Conservation (phyloP, 2,329 filamentous ascomycete genomes). For the Talaromyces sp. region DNA sequence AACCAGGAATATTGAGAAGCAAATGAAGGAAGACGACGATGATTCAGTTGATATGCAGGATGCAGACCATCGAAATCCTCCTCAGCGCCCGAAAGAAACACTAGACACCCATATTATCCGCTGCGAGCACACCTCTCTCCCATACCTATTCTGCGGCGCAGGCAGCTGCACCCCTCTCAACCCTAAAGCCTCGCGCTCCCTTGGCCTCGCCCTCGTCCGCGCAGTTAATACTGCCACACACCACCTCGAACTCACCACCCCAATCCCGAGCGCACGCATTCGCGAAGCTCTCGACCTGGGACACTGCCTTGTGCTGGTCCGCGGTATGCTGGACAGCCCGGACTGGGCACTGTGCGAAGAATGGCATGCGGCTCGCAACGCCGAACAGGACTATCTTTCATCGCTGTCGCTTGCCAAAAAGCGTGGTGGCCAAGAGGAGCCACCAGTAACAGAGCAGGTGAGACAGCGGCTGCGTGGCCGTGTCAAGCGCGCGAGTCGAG, state of each 20-base stretch:
- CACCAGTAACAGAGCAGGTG: not conserved
- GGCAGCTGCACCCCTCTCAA: slow-evolving; percentile 40
- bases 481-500: slow-evolving; percentile 30
- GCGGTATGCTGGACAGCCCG: slow-evolving; percentile 41
- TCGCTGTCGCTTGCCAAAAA: slow-evolving; percentile 18
- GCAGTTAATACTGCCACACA: slow-evolving; percentile 33
- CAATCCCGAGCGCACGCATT: slow-evolving; percentile 32
- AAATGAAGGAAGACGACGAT: slow-evolving; percentile 7
- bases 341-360: slow-evolving; percentile 42
- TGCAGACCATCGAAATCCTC: not conserved
- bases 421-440: slow-evolving; percentile 6
- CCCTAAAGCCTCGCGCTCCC: slow-evolving; percentile 41
- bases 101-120: slow-evolving; percentile 28
- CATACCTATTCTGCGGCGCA: slow-evolving; percentile 44
- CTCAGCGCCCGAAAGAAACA: slow-evolving; percentile 1
- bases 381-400: slow-evolving; percentile 27
- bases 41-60: slow-evolving; percentile 14
- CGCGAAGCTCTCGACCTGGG: slow-evolving; percentile 27
- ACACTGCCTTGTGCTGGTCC: slow-evolving; percentile 42
- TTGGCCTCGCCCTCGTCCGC: slow-evolving; percentile 47
- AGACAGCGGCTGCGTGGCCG: slow-evolving; percentile 24
- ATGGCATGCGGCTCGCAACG: slow-evolving; percentile 33
- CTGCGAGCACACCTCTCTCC: slow-evolving; percentile 41
- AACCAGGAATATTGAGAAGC: slow-evolving; percentile 1
- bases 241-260: slow-evolving; percentile 46